Base-by-base conservation (phyloP, 139 green algal species). In the Coelastrella sp. region DNA sequence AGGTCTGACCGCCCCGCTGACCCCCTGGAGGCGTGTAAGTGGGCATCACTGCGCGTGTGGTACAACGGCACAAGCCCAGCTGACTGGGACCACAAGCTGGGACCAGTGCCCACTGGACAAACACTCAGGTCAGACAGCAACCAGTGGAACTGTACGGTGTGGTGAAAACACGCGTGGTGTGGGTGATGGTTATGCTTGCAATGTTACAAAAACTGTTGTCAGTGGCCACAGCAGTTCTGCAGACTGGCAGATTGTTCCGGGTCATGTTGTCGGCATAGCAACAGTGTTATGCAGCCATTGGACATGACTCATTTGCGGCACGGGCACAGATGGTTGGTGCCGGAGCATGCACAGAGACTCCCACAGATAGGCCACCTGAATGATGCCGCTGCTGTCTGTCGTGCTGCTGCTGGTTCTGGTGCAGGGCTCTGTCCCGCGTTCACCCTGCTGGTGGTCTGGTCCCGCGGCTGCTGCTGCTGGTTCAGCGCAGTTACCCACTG, bases 61-160 rank as follows among this genome's bases (percentile, higher is more conserved):
- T 90, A 58, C 86, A 96, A 96, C 82, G 92, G 92, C 47, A 23
- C 71, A 32, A 87, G 64, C 60, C 92, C 90, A 0, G 87, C 80
- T 47, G 57, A 68, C 10, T 93, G 92, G 90, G 92, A 93, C 68
- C 84, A 74, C 0, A 56, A 74, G 85, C 88, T 94, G 80, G 92
- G 92, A 11, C 65, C 68, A 5, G 87, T 85, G 71, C 57, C 66
- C 57, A 22, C 57, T 17, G 81, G 81, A 32, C 61, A 86, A 61
- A 91, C 87, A 19, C 90, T 95, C 54, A 85, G 92, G 88, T 91
- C 87, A 5, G 75, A 93, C n/a, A 32, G 58, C 14, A 22, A 47
- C 73, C 60, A 77, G 22, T 8, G 59, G 8, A 5, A 23, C 5
- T 61, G 47, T 64, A 22, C 13, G 8, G 77, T 20, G 77, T 80